phyloP scores from a whole-genome alignment of 768 basidiomycete genomes.

The Austroboletus festivus region DNA sequence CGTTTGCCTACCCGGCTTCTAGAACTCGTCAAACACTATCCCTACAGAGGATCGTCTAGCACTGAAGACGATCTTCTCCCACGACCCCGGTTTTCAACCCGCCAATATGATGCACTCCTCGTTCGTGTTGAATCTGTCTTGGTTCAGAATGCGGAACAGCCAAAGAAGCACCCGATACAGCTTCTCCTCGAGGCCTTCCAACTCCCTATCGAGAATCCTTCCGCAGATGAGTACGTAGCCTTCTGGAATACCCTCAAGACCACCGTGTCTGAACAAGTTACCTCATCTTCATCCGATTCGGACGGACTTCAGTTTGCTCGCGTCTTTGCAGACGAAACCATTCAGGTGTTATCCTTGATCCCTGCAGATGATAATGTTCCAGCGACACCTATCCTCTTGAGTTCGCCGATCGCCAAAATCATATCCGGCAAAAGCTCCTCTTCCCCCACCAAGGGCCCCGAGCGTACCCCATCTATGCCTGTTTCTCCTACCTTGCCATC shows the following conservation, averaged over 20 bases:
- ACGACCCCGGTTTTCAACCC: slow-evolving; percentile 67
- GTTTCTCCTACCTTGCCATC: slow-evolving; percentile 30
- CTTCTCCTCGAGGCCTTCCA: slow-evolving; percentile 65
- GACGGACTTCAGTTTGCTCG: slow-evolving; percentile 44
- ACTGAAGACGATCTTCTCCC: slow-evolving; percentile 48
- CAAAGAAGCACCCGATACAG: slow-evolving; percentile 52
- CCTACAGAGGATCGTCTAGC: slow-evolving; percentile 42
- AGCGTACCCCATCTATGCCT: slow-evolving; percentile 18
- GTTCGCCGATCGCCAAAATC: slow-evolving; percentile 35
- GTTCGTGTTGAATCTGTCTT: slow-evolving; percentile 63
- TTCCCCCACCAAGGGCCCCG: slow-evolving; percentile 30
- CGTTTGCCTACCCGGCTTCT: slow-evolving; percentile 67
- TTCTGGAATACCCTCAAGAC: slow-evolving; percentile 57
- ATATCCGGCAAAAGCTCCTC: slow-evolving; percentile 33
- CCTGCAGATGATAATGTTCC: slow-evolving; percentile 40
- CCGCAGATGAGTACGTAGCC: slow-evolving; percentile 34
- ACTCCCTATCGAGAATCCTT: slow-evolving; percentile 29
- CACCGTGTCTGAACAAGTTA: slow-evolving; percentile 34
- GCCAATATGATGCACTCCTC: slow-evolving; percentile 58
- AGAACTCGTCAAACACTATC: slow-evolving; percentile 69
- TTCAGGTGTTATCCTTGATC: slow-evolving; percentile 47
- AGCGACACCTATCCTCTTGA: slow-evolving; percentile 26
- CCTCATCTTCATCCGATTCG: slow-evolving; percentile 5
- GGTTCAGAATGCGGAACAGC: slow-evolving; percentile 31
- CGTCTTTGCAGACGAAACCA: slow-evolving; percentile 69